Conservation (phyloP, 2,329 filamentous ascomycete genomes). For the Phaeosphaeria sp. region DNA sequence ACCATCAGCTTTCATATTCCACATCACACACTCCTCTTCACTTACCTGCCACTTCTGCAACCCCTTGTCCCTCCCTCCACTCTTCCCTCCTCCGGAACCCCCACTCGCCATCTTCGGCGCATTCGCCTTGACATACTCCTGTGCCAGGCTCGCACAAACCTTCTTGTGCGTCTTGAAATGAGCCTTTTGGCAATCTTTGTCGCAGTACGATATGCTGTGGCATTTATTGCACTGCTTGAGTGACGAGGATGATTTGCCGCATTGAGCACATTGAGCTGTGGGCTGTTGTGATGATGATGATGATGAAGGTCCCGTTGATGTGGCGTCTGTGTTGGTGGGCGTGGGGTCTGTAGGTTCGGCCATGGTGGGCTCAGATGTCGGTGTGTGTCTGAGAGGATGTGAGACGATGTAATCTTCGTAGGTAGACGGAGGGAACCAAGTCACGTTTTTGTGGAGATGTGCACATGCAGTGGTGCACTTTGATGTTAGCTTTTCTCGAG, state of each 20-base stretch:
- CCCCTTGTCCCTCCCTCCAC: constrained; percentile 41
- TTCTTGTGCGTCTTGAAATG: constrained; percentile 51
- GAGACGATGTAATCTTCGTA: too few species aligned
- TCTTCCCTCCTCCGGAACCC: constrained; percentile 35
- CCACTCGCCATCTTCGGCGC: constrained; percentile 49
- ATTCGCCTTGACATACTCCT: constrained; percentile 47
- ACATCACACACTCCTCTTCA: neutral
- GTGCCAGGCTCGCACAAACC: constrained; percentile 46
- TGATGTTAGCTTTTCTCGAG: constrained; percentile 1
- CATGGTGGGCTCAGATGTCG: neutral
- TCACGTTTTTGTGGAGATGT: neutral
- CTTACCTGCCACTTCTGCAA: constrained; percentile 51
- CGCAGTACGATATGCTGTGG: constrained; percentile 49
- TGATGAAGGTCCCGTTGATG: constrained; percentile 9
- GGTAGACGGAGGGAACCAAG: neutral
- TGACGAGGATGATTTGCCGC: constrained; percentile 20
- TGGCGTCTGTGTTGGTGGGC: neutral
- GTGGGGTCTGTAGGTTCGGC: neutral
- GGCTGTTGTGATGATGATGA: constrained; percentile 16
- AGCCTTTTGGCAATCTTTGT: constrained; percentile 51
- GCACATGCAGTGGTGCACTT: neutral
- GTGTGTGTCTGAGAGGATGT: neutral
- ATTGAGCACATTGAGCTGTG: constrained; percentile 32
- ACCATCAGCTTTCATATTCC: neutral
- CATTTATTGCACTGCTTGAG: constrained; percentile 50